A percentile compares a stretch with the other conserved stretches of the same genome.
phyloP scores from a whole-genome alignment of 352 stramenopile genomes.

The Pythium vanterpoolii region DNA sequence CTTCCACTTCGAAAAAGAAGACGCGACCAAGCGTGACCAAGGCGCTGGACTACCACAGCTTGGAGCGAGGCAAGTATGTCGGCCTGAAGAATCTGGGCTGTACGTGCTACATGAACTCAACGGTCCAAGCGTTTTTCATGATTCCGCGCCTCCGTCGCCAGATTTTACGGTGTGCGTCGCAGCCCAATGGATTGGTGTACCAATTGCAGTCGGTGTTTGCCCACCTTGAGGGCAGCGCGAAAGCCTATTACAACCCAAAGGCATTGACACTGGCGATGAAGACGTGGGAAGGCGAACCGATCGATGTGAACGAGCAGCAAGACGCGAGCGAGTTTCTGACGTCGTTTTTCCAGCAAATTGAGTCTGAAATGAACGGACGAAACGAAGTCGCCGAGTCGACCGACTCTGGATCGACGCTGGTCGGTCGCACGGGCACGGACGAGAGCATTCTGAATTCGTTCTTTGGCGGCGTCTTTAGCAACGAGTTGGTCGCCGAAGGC shows the following conservation, averaged over 20 bases:
- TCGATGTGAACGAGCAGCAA: conserved; percentile 91
- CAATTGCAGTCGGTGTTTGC: conserved; percentile 90
- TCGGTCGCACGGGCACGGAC: conserved; percentile 26
- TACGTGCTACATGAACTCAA: conserved; percentile 96
- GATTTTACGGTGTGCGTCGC: conserved; percentile 54
- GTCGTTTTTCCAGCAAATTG: conserved; percentile 92
- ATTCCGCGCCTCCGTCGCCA: conserved; percentile 87
- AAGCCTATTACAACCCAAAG: conserved; percentile 82
- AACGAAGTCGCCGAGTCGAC: conserved; percentile 11
- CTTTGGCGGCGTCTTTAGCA: conserved; percentile 90
- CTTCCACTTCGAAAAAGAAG: conserved; percentile 52
- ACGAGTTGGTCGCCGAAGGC: conserved; percentile 89
- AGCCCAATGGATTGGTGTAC: conserved; percentile 54
- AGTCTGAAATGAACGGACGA: conserved; percentile 86
- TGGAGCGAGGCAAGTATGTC: conserved; percentile 80
- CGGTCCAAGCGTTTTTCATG: conserved; percentile 95
- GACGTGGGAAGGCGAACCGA: conserved; percentile 84
- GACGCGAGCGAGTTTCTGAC: conserved; percentile 93
- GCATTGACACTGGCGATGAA: conserved; percentile 80
- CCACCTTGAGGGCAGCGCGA: conserved; percentile 83
- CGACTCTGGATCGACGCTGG: not conserved
- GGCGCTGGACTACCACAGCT: conserved; percentile 30
- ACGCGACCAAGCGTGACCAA: conserved; percentile 14
- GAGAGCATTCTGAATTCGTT: conserved; percentile 85
- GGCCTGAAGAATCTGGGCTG: conserved; percentile 94